Evolutionary conservation across 495 filamentous ascomycete species (phyloP), one percentile per base, ranked within the genome.

Genomic region (Stereocaulon alpinum): DNA sequence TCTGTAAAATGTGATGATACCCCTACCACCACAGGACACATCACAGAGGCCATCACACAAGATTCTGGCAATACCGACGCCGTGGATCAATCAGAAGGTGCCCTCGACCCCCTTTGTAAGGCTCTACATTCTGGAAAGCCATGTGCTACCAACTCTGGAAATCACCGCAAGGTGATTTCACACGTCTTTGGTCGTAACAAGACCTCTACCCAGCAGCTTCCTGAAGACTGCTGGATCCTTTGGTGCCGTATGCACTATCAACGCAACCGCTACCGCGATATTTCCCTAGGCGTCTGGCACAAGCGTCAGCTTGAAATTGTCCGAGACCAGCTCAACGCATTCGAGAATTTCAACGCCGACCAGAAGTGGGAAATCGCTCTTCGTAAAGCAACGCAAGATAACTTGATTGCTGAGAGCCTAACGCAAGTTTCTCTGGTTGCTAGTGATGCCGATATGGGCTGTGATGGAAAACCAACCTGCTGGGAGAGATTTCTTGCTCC

Each of bases 161-260:
- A 64, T 30, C 49, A 62, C n/a, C 81, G 90, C 40, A 95, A 95
- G 67, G 78, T 86, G 9, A 82, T 94, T 34, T 90, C 87, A 0
- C 87, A 95, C 62, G 77, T 91, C 60, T 93, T 95, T 65, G 90
- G 90, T n/a, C 80, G 90, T 14, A 95, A 95, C 76, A 95, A 95
- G 70, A 71, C 73, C 1, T 81, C 79, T 43, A 94, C 90, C 0
- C 79, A 83, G 17, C 70, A 72, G 4, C 84, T 95, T 44, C 86
- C 87, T 0, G 62, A 74, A 0, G 58, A 77, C 0, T 74, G 86
- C 17, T 92, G 86, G 87, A 77, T 86, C 0, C 77, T 83, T 49
- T 83, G 79, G 65, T 95, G 91, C 66, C 80, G 90, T 1, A 93
- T 91, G 66, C 86, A 92, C 65, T 95, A 95, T 70, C 90, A 95